These are phyloP conservation scores for Auriscalpium microsporum DNA, from an alignment of 768 basidiomycete species.

Conservation along the genomic window DNA sequence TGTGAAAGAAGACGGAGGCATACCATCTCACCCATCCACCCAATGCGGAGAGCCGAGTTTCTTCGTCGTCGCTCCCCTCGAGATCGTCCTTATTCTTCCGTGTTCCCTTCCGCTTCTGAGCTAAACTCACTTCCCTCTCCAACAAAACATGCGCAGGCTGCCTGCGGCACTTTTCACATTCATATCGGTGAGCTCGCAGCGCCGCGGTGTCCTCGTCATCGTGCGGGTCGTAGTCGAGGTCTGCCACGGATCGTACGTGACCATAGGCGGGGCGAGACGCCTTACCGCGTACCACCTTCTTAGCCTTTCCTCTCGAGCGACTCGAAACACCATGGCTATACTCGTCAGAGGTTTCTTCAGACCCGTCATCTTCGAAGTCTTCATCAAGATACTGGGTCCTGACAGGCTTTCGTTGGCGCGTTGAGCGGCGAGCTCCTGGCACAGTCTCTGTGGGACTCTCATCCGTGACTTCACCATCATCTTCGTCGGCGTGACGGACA, in stretches of 20 bases:
- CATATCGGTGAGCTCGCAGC: conserved; percentile 49
- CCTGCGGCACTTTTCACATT: conserved; percentile 67
- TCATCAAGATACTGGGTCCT: conserved; percentile 25
- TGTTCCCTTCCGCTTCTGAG: conserved; percentile 29
- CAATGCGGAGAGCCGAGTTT: conserved; percentile 37
- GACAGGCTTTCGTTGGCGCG: conserved; percentile 33
- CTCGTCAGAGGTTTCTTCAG: conserved; percentile 16
- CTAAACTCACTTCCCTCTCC: conserved; percentile 22
- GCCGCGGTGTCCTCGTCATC: conserved; percentile 50
- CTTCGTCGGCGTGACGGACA: conserved; percentile 18
- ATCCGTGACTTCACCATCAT: conserved; percentile 31
- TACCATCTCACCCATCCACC: conserved; percentile 88
- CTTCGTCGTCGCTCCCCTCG: conserved; percentile 49
- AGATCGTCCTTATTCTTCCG: conserved; percentile 40
- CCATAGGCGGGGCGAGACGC: conserved; percentile 42
- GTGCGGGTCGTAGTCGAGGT: conserved; percentile 33
- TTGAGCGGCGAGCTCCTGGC: conserved; percentile 36
- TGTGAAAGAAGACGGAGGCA: conserved; percentile 14
- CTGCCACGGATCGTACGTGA: conserved; percentile 33
- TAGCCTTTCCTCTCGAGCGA: conserved; percentile 3
- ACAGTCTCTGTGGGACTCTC: conserved; percentile 12
- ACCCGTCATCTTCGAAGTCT: not conserved
- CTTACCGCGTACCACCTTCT: conserved; percentile 25
- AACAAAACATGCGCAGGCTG: conserved; percentile 50
- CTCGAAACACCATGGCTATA: conserved; percentile 29